A percentile compares a stretch with the other conserved stretches of the same genome.
These are phyloP conservation scores for Polyrhizophydium stewartii DNA, from an alignment of 371 early-diverging fungal genomes.

Conservation along the genomic window DNA sequence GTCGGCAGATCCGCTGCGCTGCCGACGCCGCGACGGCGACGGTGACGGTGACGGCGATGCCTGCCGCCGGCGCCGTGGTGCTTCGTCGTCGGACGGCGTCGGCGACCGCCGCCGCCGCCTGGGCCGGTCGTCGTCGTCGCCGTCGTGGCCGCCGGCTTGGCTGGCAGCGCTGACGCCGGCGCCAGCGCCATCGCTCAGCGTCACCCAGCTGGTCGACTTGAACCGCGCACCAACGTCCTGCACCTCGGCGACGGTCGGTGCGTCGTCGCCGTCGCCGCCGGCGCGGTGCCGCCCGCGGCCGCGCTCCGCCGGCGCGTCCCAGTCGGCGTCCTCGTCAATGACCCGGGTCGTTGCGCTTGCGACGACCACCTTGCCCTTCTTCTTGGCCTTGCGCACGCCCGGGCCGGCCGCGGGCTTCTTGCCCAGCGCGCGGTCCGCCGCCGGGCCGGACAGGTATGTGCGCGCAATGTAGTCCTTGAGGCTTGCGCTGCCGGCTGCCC, in stretches of 20 bases:
- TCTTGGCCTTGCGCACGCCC: not conserved
- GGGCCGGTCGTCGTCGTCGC: not conserved
- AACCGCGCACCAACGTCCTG: conserved; percentile 5
- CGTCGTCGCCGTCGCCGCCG: conserved; percentile 9
- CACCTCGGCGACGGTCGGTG: not conserved
- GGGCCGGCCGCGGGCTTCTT: conserved; percentile 5
- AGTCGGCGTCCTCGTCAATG: conserved; percentile 28
- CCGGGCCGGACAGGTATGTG: conserved; percentile 11
- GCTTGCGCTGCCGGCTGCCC: too few relatives aligned
- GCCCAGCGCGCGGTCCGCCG: not conserved
- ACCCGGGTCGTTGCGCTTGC: conserved; percentile 8
- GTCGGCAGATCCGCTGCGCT: not conserved
- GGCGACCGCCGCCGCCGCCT: conserved; percentile 15
- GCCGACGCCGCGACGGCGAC: not conserved
- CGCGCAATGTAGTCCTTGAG: conserved; percentile 15
- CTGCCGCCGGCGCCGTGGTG: not conserved
- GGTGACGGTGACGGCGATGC: conserved; percentile 2
- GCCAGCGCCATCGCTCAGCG: conserved; percentile 20
- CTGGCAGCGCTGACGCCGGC: not conserved
- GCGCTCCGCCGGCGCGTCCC: conserved; percentile 13
- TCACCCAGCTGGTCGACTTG: conserved; percentile 15
- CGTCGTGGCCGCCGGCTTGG: conserved; percentile 3
- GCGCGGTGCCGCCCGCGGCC: conserved; percentile 3
- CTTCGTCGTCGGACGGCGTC: not conserved
- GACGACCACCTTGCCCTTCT: not conserved